These are phyloP conservation scores for Diplosphaera chodatii DNA, from an alignment of 139 green algal genomes.

Conservation along the genomic window DNA sequence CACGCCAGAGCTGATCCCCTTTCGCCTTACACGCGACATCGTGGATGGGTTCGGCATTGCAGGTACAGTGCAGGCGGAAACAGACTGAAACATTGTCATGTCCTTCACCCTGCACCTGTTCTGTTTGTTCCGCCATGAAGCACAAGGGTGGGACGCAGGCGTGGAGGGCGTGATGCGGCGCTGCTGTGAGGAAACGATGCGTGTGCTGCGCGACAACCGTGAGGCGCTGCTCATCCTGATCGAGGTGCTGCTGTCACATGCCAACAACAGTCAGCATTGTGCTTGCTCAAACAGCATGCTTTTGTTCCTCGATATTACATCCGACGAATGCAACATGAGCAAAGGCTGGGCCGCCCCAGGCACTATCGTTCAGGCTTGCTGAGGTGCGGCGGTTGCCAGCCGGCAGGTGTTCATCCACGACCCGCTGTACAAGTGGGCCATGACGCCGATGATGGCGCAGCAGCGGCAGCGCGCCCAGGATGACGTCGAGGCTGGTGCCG, in stretches of 20 bases:
- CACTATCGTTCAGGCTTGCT: no score
- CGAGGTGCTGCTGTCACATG: no score
- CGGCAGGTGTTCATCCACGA: slow-evolving; percentile 89
- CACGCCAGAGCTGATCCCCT: slow-evolving; percentile 91
- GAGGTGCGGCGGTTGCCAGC: no score
- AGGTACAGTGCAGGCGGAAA: neutral
- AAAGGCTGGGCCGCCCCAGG: no score
- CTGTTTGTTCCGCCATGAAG: no score
- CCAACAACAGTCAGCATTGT: no score
- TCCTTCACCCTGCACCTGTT: no score
- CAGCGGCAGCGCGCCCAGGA: slow-evolving; percentile 33
- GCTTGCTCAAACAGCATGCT: no score
- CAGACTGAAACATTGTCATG: slow-evolving; percentile 27
- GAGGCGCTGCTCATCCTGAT: slow-evolving; percentile 66
- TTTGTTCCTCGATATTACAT: no score
- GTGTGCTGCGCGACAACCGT: slow-evolving; percentile 54
- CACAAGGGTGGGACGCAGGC: no score
- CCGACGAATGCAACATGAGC: no score
- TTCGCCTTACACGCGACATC: slow-evolving; percentile 88
- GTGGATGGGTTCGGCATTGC: slow-evolving; percentile 89
- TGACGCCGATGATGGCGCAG: slow-evolving; percentile 43
- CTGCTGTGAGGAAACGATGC: slow-evolving; percentile 81
- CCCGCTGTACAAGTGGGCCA: slow-evolving; percentile 83
- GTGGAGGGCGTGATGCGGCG: slow-evolving; percentile 85
- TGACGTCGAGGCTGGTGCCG: neutral